Percentiles rank a stretch among this genome's conserved stretches.
Evolutionary conservation across 345 rosid genomes (phyloP).

Genomic region (Pugionium dolabratum): DNA sequence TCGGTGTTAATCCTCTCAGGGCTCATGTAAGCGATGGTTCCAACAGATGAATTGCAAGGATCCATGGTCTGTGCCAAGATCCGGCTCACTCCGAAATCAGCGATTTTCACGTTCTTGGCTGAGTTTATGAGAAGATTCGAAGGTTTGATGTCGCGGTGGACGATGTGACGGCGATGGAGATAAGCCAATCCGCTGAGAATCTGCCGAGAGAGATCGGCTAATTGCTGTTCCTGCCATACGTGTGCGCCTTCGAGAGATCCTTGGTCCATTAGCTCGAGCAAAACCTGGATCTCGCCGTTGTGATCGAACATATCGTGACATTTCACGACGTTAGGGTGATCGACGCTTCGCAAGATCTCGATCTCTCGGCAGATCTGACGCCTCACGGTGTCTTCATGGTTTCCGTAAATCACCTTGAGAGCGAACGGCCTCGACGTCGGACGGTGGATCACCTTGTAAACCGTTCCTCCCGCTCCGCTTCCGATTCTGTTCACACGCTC

Average conservation of each 20-base stretch:
- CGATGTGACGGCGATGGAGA: conserved; percentile 74
- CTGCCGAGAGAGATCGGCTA: conserved; percentile 71
- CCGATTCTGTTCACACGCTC: conserved; percentile 73
- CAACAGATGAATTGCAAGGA: conserved; percentile 90
- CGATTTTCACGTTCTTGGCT: conserved; percentile 68
- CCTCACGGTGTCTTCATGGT: conserved; percentile 80
- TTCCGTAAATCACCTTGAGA: conserved; percentile 42
- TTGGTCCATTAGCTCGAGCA: conserved; percentile 80
- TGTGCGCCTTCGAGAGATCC: conserved; percentile 82
- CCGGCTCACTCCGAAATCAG: conserved; percentile 93
- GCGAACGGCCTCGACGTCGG: conserved; percentile 55
- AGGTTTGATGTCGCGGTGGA: conserved; percentile 81
- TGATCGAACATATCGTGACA: conserved; percentile 81
- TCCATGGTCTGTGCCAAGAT: conserved; percentile 91
- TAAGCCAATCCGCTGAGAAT: conserved; percentile 79
- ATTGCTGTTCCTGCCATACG: conserved; percentile 48
- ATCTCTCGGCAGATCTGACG: conserved; percentile 91
- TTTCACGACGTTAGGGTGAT: conserved; percentile 78
- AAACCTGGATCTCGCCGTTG: conserved; percentile 84
- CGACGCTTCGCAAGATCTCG: conserved; percentile 80
- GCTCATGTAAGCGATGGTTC: conserved; percentile 96
- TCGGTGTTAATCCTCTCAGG: conserved; percentile 97
- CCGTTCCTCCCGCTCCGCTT: conserved; percentile 90
- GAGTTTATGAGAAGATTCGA: conserved; percentile 46
- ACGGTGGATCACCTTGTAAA: conserved; percentile 79